Conservation (phyloP, 257 asterid genomes). For the Thymus mandschuricus region DNA sequence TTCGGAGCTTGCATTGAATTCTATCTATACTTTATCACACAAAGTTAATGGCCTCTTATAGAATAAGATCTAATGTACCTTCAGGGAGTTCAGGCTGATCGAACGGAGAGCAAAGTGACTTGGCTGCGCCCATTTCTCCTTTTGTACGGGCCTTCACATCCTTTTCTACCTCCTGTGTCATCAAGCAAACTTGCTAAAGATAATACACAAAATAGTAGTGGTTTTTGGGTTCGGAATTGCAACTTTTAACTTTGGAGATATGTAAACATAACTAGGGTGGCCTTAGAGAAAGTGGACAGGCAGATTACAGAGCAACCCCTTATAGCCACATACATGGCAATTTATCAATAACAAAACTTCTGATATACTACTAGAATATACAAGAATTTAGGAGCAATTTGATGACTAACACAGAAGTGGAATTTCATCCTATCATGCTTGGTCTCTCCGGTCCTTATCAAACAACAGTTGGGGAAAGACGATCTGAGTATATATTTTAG, state of each 20-base stretch:
- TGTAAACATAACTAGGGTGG: no score
- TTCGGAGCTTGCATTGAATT: no score
- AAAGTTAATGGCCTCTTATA: no score
- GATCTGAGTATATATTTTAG: not conserved
- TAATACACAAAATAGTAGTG: no score
- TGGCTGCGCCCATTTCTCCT: conserved; percentile 9
- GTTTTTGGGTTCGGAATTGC: no score
- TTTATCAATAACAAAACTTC: not conserved
- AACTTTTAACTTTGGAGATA: no score
- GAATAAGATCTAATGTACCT: no score
- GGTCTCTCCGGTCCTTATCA: not conserved
- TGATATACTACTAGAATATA: not conserved
- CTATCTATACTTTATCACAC: no score
- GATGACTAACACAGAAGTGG: not conserved
- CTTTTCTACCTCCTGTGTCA: not conserved
- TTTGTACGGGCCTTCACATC: not conserved
- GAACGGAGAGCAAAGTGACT: not conserved
- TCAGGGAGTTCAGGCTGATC: no score
- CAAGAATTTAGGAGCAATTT: not conserved
- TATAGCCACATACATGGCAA: no score
- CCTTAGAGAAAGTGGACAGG: no score
- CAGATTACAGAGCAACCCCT: no score
- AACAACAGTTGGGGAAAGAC: not conserved
- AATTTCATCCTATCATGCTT: not conserved
- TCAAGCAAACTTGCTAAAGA: not conserved